Evolutionary conservation across 805 yeast species (phyloP).

Genomic region (Wickerhamiella siamensis): DNA sequence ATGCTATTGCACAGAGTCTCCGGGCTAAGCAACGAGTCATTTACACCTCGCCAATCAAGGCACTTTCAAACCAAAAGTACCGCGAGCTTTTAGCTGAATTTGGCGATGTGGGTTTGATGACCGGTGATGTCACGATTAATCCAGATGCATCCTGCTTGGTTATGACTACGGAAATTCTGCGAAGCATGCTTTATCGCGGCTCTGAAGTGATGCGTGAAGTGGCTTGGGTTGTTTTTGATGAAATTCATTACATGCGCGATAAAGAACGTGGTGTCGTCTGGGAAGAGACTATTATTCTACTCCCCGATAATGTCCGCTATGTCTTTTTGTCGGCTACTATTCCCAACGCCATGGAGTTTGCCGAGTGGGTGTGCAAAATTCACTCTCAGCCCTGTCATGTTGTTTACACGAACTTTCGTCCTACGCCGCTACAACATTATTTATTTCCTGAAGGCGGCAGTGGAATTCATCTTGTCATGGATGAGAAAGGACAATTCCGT

Average conservation of each 20-base stretch:
- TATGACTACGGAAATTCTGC: slow-evolving; percentile 95
- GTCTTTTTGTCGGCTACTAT: slow-evolving; percentile 92
- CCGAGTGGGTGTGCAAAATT: slow-evolving; percentile 94
- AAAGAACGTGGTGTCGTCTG: slow-evolving; percentile 97
- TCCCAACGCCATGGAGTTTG: slow-evolving; percentile 96
- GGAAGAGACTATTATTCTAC: slow-evolving; percentile 94
- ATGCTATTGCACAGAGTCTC: slow-evolving; percentile 91
- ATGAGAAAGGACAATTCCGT: slow-evolving; percentile 88
- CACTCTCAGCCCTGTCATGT: slow-evolving; percentile 97
- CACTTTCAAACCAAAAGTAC: slow-evolving; percentile 85
- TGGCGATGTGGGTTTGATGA: slow-evolving; percentile 96
- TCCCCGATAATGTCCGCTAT: slow-evolving; percentile 92
- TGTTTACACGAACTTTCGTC: slow-evolving; percentile 96
- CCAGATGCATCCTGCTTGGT: slow-evolving; percentile 97
- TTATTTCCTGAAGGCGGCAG: slow-evolving; percentile 97
- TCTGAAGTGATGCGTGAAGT: slow-evolving; percentile 98
- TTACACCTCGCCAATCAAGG: slow-evolving; percentile 91
- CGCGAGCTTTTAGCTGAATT: slow-evolving; percentile 85
- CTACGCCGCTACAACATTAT: slow-evolving; percentile 96
- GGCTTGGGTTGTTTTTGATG: slow-evolving; percentile 97
- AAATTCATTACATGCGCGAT: slow-evolving; percentile 97
- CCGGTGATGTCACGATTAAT: slow-evolving; percentile 97
- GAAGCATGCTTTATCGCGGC: slow-evolving; percentile 95
- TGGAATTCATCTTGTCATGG: slow-evolving; percentile 94
- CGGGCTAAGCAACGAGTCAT: slow-evolving; percentile 86